phyloP scores from a whole-genome alignment of 2,329 filamentous ascomycete genomes.

The Neonectria magnoliae region DNA sequence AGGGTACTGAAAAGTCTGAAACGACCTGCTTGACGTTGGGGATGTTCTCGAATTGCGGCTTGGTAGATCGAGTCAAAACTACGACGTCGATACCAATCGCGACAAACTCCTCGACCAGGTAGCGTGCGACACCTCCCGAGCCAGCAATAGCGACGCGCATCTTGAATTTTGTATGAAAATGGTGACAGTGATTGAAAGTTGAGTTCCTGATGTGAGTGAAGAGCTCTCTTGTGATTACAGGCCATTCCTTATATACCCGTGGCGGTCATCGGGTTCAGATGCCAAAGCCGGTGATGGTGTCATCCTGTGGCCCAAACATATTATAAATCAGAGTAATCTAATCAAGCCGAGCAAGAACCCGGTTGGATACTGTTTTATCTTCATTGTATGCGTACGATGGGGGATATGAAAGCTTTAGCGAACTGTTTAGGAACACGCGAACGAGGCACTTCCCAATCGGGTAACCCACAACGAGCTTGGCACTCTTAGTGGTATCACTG shows the following conservation, averaged over 20 bases:
- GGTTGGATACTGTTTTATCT: not conserved
- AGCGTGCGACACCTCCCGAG: conserved; percentile 26
- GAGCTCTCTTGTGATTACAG: not conserved
- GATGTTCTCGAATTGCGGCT: not conserved
- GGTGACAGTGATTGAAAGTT: not conserved
- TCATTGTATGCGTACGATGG: not conserved
- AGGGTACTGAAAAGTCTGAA: not conserved
- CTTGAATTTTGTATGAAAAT: not conserved
- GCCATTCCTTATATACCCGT: not conserved
- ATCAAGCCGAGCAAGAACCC: not conserved
- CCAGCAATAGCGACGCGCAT: conserved; percentile 27
- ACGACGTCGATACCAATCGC: conserved; percentile 21
- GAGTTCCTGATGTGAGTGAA: not conserved
- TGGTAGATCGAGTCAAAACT: not conserved
- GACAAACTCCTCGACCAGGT: conserved; percentile 26
- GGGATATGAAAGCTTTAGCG: not conserved
- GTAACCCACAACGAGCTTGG: not conserved
- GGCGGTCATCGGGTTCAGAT: not conserved
- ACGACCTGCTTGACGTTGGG: not conserved
- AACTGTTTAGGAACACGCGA: not conserved
- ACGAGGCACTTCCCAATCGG: not conserved
- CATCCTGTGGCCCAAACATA: not conserved
- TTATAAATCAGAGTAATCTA: not conserved
- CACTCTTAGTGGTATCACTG: not conserved
- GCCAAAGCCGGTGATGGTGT: not conserved